phyloP scores from a whole-genome alignment of 2,329 filamentous ascomycete genomes.

The Claviceps pusilla region DNA sequence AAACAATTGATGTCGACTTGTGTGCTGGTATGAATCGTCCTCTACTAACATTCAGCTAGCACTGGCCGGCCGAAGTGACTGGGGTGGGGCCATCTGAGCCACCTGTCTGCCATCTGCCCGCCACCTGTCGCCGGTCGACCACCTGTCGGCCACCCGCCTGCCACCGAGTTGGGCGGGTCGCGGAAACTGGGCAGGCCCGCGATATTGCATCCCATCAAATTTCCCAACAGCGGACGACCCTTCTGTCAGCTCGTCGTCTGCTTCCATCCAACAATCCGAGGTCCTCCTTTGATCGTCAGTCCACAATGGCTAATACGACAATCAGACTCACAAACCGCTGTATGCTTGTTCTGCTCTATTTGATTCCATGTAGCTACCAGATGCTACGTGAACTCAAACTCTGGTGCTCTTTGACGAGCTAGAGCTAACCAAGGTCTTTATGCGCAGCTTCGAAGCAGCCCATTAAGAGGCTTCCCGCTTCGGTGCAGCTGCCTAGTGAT shows the following conservation, averaged over 20 bases:
- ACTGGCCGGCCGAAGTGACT: too few relatives aligned
- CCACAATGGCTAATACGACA: constrained; percentile 6
- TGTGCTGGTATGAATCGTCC: too few relatives aligned
- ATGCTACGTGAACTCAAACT: not conserved
- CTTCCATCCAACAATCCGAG: not conserved
- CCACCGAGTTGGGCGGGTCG: too few relatives aligned
- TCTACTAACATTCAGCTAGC: too few relatives aligned
- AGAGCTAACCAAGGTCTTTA: constrained; percentile 2
- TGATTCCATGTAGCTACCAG: not conserved
- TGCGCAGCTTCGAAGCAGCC: constrained; percentile 30
- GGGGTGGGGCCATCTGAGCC: not conserved
- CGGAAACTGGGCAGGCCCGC: not conserved
- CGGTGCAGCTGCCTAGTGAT: constrained; percentile 32
- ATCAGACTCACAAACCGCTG: constrained; percentile 11
- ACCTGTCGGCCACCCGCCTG: too few relatives aligned
- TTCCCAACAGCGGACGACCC: not conserved
- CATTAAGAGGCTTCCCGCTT: constrained; percentile 38
- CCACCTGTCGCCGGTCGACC: not conserved
- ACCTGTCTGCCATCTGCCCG: not conserved
- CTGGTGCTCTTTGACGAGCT: not conserved
- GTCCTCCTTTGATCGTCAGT: not conserved
- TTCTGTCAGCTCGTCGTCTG: not conserved
- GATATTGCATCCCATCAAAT: not conserved
- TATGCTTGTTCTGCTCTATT: not conserved
- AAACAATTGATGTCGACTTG: not conserved